These are phyloP conservation scores for Ochetophila trinervis DNA, from an alignment of 306 rosid genomes.

Conservation along the genomic window DNA sequence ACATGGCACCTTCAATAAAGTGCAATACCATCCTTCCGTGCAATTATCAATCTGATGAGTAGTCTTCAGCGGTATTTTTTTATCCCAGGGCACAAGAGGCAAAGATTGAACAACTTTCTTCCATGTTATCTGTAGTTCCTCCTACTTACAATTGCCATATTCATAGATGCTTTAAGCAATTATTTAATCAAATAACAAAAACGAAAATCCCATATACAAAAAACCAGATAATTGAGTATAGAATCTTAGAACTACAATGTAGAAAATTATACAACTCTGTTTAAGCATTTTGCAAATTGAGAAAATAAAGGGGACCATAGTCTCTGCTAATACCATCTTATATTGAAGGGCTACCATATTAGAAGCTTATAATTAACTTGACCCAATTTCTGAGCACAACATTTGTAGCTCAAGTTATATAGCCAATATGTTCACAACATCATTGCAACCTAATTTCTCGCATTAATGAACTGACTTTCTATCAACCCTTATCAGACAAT, in stretches of 20 bases:
- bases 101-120: conserved; percentile 90
- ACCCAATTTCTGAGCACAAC: too few relatives aligned
- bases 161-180: conserved; percentile 6
- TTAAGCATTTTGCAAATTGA: too few relatives aligned
- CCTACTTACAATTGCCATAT: conserved; percentile 52
- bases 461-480: too few relatives aligned
- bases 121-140: conserved; percentile 82
- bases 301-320: too few relatives aligned
- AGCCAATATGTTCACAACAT: too few relatives aligned
- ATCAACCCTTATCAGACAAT: too few relatives aligned
- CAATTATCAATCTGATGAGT: conserved; percentile 98
- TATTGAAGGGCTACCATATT: too few relatives aligned
- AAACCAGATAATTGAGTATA: not conserved
- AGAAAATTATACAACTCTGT: not conserved
- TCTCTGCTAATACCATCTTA: too few relatives aligned
- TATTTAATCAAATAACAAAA: not conserved
- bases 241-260: not conserved
- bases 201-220: too few relatives aligned
- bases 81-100: conserved; percentile 83
- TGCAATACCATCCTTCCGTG: conserved; percentile 90
- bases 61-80: conserved; percentile 64
- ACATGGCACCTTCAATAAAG: conserved; percentile 1
- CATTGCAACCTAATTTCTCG: too few relatives aligned
- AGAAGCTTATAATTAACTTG: too few relatives aligned
- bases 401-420: too few relatives aligned